Evolutionary conservation across 805 yeast genomes (phyloP).

Genomic region (Cyberlindnera nakhonratchasimensis): DNA sequence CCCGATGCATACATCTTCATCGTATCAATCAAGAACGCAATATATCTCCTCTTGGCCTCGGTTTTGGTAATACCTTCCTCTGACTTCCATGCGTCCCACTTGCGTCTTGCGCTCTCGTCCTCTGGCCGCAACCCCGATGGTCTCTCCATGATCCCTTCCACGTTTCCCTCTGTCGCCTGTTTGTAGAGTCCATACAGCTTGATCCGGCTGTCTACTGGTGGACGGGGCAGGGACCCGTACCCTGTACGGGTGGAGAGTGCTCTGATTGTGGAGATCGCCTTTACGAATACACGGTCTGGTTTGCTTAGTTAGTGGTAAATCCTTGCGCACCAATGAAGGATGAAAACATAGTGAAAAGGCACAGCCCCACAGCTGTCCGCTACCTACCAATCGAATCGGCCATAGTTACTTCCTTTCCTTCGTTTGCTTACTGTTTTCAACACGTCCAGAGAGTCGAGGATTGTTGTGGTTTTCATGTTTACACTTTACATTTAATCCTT

Average conservation of each 20-base stretch:
- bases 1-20: slow-evolving; percentile 69
- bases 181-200: slow-evolving; percentile 78
- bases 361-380: too few species aligned
- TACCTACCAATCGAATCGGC: slow-evolving; percentile 47
- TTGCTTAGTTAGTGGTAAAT: too few species aligned
- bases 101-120: slow-evolving; percentile 64
- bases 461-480: slow-evolving; percentile 1
- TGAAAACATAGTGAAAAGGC: too few species aligned
- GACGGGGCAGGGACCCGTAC: slow-evolving; percentile 64
- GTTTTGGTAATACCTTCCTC: slow-evolving; percentile 65
- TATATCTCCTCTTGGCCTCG: slow-evolving; percentile 73
- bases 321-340: too few species aligned
- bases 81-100: slow-evolving; percentile 77
- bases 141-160: slow-evolving; percentile 60
- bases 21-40: slow-evolving; percentile 64
- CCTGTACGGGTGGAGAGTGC: slow-evolving; percentile 64
- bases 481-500: too few species aligned
- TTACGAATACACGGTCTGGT: slow-evolving; percentile 71
- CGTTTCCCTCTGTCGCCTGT: slow-evolving; percentile 85
- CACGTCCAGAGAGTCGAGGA: too few species aligned
- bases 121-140: slow-evolving; percentile 60
- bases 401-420: slow-evolving; percentile 29
- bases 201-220: slow-evolving; percentile 68
- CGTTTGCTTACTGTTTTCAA: background rate
- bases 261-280: slow-evolving; percentile 76